These are phyloP conservation scores for Lophiotrema nucula DNA, from an alignment of 495 filamentous ascomycete genomes.

Conservation along the genomic window DNA sequence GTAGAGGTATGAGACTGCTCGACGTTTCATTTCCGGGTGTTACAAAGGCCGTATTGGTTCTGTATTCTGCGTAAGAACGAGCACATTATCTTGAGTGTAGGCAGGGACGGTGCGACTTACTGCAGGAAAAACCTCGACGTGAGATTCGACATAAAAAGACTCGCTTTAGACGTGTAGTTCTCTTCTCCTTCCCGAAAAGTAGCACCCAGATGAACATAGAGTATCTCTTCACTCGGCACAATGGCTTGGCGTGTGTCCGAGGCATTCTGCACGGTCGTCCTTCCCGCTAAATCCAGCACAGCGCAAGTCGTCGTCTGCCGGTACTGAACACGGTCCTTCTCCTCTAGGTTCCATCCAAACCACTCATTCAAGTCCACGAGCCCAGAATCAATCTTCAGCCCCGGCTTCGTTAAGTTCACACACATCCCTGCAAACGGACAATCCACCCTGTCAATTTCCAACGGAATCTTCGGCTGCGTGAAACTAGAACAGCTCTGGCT, in stretches of 20 bases:
- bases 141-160: no score
- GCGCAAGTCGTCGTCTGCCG: conserved; percentile 3
- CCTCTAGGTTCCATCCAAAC: conserved; percentile 5
- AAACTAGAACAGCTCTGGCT: not conserved
- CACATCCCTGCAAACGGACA: conserved; percentile 5
- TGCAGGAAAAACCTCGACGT: no score
- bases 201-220: no score
- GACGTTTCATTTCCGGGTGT: no score
- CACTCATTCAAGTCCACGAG: conserved; percentile 9
- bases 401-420: not conserved
- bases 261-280: not conserved
- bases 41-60: no score
- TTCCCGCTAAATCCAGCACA: not conserved
- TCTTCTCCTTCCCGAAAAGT: no score
- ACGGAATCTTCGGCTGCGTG: not conserved
- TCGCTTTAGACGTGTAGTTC: no score
- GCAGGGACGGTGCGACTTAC: no score
- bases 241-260: no score
- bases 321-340: not conserved
- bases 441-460: not conserved
- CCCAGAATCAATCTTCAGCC: conserved; percentile 4
- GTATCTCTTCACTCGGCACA: no score
- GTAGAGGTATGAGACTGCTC: conserved; percentile 1
- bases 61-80: no score
- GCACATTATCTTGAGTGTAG: no score